phyloP scores from a whole-genome alignment of 2,329 filamentous ascomycete genomes.

The Fusarium aywerte region DNA sequence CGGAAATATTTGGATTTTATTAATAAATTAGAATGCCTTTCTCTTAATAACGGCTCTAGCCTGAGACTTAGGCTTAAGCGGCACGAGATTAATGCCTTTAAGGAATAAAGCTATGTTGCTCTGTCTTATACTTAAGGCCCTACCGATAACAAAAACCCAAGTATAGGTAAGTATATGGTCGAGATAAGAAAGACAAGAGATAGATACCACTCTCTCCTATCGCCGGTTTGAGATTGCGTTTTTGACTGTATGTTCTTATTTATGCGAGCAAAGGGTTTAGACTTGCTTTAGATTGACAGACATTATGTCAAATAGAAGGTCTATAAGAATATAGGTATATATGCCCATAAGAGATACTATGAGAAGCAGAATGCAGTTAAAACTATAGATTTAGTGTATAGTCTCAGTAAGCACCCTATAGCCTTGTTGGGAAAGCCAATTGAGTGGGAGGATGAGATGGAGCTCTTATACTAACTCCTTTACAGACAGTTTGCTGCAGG shows the following conservation, averaged over 20 bases:
- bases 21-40: not conserved
- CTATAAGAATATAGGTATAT: not conserved
- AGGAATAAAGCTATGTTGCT: not conserved
- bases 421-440: conserved; percentile 1
- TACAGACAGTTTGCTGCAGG: not conserved
- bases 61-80: not conserved
- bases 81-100: not conserved
- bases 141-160: not conserved
- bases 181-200: not conserved
- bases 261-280: not conserved
- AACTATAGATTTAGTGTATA: conserved; percentile 1
- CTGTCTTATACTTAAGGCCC: not conserved
- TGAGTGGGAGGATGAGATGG: conserved; percentile 3
- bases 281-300: not conserved
- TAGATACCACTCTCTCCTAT: not conserved
- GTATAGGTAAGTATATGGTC: not conserved
- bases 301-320: not conserved
- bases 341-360: not conserved
- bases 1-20: not conserved
- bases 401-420: not conserved
- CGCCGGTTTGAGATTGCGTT: conserved; percentile 3
- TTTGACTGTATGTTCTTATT: conserved; percentile 1
- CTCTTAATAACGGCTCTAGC: not conserved
- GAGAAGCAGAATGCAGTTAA: not conserved
- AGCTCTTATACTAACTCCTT: not conserved